Evolutionary conservation across 2,329 filamentous ascomycete species (phyloP).

Genomic region (Coniochaeta pulveracea): DNA sequence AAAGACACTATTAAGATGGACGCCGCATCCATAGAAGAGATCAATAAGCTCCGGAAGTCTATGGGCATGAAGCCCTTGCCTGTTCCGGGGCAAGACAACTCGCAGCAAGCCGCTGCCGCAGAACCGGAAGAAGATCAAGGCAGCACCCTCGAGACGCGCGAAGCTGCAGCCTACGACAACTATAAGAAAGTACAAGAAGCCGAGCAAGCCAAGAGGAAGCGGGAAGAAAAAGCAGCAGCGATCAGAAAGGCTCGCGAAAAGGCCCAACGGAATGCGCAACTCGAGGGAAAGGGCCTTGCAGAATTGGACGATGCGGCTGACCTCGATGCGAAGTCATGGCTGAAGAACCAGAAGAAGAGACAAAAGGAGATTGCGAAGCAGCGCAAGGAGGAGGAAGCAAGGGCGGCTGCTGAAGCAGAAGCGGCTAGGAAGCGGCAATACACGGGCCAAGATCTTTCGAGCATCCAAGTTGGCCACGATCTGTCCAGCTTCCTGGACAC

Average conservation of each 20-base stretch:
- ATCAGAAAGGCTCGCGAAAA: constrained; percentile 81
- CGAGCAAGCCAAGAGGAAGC: constrained; percentile 65
- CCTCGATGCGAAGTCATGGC: constrained; percentile 74
- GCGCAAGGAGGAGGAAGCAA: constrained; percentile 60
- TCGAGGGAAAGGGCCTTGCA: constrained; percentile 77
- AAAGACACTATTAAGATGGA: no score
- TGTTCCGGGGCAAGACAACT: constrained; percentile 53
- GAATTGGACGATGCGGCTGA: constrained; percentile 57
- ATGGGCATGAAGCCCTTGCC: constrained; percentile 86
- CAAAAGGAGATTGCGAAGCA: constrained; percentile 83
- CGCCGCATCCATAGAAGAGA: constrained; percentile 76
- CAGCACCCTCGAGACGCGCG: constrained; percentile 75
- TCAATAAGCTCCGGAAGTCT: constrained; percentile 80
- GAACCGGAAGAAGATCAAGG: constrained; percentile 57
- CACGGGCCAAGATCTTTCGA: constrained; percentile 74
- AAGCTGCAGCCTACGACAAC: constrained; percentile 64
- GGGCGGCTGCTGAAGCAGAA: constrained; percentile 62
- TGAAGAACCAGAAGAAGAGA: constrained; percentile 82
- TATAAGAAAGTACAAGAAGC: constrained; percentile 55
- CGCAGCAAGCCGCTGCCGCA: constrained; percentile 24
- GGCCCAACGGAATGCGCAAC: constrained; percentile 61
- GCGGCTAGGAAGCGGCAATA: constrained; percentile 58
- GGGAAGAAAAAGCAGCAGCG: constrained; percentile 69
- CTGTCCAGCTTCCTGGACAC: constrained; percentile 68
- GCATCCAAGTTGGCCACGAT: constrained; percentile 87